Percentiles rank a stretch among this genome's conserved stretches.
Evolutionary conservation across 73 alveolate species (phyloP).

Genomic region (Diophrys appendiculata): DNA sequence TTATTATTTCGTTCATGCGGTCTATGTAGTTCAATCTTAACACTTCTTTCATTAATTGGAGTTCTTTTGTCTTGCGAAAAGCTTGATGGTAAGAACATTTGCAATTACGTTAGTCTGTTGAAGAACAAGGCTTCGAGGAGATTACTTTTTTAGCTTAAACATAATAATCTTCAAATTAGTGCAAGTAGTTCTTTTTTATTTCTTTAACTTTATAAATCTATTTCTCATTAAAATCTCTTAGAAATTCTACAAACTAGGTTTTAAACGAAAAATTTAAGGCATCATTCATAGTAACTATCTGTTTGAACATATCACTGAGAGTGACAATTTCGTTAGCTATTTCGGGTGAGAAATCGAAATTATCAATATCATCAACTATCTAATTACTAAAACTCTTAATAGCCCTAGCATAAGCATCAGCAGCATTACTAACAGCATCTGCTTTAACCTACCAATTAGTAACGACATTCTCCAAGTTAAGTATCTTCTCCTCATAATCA

Average conservation of each 20-base stretch:
- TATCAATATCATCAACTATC: neutral
- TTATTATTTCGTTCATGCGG: slow-evolving; percentile 21
- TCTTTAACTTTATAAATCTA: slow-evolving; percentile 13
- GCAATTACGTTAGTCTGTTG: neutral
- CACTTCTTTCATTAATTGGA: neutral
- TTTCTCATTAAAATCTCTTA: slow-evolving; percentile 14
- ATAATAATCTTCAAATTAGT: slow-evolving; percentile 23
- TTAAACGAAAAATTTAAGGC: slow-evolving; percentile 24
- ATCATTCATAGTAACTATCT: slow-evolving; percentile 18
- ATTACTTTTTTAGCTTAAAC: neutral
- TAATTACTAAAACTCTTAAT: neutral
- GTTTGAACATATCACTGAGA: slow-evolving; percentile 32
- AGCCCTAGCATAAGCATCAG: neutral
- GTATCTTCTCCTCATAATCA: neutral
- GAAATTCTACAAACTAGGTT: slow-evolving; percentile 14
- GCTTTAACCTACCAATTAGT: neutral
- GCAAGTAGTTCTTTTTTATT: slow-evolving; percentile 3
- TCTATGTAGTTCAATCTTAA: slow-evolving; percentile 13
- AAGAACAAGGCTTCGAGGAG: neutral
- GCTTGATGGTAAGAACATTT: neutral
- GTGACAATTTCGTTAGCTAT: slow-evolving; percentile 17
- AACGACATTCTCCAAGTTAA: neutral
- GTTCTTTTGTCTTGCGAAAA: neutral
- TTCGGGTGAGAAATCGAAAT: slow-evolving; percentile 32
- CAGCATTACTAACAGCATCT: neutral